Conservation (phyloP, 257 asterid species). For the Solanum piurae region DNA sequence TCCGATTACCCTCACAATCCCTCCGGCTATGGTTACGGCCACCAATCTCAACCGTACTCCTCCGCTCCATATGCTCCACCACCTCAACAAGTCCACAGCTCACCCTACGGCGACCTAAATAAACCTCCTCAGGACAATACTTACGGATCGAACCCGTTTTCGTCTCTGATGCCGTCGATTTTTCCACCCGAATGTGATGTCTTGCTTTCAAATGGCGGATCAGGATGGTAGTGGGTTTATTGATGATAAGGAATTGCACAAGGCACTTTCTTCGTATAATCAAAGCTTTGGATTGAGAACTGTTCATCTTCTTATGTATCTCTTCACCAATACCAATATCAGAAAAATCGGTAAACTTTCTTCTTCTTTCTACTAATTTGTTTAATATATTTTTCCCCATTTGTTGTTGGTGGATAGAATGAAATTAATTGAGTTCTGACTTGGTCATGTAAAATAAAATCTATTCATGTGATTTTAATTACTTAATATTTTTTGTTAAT, state of each 20-base stretch:
- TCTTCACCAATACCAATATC: constrained; percentile 63
- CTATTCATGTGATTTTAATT: too few species aligned
- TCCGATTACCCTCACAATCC: constrained; percentile 49
- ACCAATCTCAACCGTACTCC: neutral
- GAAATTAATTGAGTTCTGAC: too few species aligned
- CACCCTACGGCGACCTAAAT: neutral
- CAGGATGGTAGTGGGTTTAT: constrained; percentile 91
- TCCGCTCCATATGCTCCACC: constrained; percentile 14
- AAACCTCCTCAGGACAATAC: too few species aligned
- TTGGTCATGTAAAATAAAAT: too few species aligned
- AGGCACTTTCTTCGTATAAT: constrained; percentile 57
- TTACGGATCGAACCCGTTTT: constrained; percentile 39
- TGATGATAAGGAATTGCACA: constrained; percentile 88
- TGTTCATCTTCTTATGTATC: constrained; percentile 87
- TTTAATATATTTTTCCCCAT: too few species aligned
- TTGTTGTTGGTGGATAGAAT: too few species aligned
- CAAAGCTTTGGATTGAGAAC: constrained; percentile 84
- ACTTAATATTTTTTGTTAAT: too few species aligned
- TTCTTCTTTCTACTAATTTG: too few species aligned
- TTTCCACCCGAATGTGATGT: constrained; percentile 75
- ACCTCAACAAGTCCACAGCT: neutral
- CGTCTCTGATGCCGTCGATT: constrained; percentile 54
- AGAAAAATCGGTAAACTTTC: constrained; percentile 59
- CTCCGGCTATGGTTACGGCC: constrained; percentile 14
- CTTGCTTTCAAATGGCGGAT: constrained; percentile 77